phyloP scores from a whole-genome alignment of 2,329 filamentous ascomycete species.

The Paracoccidioides brasiliensis region DNA sequence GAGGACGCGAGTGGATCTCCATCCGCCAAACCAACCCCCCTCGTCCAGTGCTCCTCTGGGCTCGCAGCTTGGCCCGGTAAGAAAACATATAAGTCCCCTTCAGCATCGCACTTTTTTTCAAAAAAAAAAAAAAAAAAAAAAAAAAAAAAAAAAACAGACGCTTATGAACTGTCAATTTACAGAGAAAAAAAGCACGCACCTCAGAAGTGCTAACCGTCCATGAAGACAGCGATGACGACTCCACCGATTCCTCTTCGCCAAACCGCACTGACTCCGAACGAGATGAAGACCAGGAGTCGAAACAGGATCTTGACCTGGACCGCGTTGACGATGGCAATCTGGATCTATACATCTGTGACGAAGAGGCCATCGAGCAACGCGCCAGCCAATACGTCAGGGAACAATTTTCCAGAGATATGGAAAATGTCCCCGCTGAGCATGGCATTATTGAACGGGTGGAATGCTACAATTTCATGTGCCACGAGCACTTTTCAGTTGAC shows the following conservation, averaged over 20 bases:
- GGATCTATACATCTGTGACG: conserved; percentile 28
- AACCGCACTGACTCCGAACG: background rate
- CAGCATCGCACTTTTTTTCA: background rate
- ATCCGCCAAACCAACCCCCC: background rate
- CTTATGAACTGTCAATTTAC: background rate
- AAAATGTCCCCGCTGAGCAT: conserved; percentile 65
- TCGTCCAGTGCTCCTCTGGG: background rate
- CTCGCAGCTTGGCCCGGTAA: background rate
- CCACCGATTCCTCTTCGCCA: conserved; percentile 3
- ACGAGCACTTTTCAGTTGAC: conserved; percentile 63
- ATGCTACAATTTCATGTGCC: conserved; percentile 95
- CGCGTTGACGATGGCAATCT: background rate
- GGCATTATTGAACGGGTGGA: conserved; percentile 80
- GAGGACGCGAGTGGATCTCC: conserved; percentile 1
- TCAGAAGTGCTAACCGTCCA: conserved; percentile 17
- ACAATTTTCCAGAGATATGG: conserved; percentile 39
- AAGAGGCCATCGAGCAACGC: conserved; percentile 39
- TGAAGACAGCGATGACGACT: conserved; percentile 15
- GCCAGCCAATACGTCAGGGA: conserved; percentile 51
- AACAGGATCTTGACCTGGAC: background rate
- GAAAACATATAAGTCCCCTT: background rate
- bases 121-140: background rate
- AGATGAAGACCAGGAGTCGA: background rate
- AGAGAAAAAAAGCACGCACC: conserved; percentile 33
- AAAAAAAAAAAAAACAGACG: background rate